phyloP scores from a whole-genome alignment of 2,329 filamentous ascomycete genomes.

The Lachnellula subtilissima region DNA sequence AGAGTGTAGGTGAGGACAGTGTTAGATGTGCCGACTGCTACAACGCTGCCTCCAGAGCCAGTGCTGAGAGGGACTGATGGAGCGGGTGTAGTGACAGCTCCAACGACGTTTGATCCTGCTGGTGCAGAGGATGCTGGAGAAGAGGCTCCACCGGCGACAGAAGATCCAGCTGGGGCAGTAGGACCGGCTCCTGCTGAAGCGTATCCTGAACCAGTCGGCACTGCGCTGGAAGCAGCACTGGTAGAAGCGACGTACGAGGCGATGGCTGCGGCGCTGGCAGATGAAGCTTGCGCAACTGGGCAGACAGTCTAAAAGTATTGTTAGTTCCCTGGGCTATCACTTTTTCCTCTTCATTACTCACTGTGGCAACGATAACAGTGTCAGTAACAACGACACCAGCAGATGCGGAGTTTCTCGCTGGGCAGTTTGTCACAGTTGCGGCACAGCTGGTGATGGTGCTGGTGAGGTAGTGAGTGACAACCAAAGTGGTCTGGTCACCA shows the following conservation, averaged over 20 bases:
- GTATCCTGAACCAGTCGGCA: too few relatives aligned
- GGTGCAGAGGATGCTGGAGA: background rate
- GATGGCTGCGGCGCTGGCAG: conserved; percentile 39
- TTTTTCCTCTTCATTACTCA: conserved; percentile 5
- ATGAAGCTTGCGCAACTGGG: conserved; percentile 38
- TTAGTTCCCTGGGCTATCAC: background rate
- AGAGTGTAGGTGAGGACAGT: conserved; percentile 38
- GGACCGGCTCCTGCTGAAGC: background rate
- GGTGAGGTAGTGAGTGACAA: conserved; percentile 30
- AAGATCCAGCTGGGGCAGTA: background rate
- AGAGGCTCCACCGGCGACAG: conserved; percentile 2
- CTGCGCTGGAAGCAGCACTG: conserved; percentile 2
- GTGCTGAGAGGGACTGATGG: conserved; percentile 9
- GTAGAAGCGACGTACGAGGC: conserved; percentile 23
- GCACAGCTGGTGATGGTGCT: conserved; percentile 37
- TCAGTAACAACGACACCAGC: conserved; percentile 34
- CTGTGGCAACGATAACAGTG: conserved; percentile 39
- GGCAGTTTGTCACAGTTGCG: conserved; percentile 38
- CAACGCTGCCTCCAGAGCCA: background rate
- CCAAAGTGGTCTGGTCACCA: conserved; percentile 35
- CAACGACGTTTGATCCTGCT: background rate
- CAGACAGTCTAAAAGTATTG: conserved; percentile 38
- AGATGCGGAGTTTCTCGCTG: conserved; percentile 25
- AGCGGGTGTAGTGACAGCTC: background rate
- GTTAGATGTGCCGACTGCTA: conserved; percentile 9